A percentile compares a stretch with the other conserved stretches of the same genome.
Conservation (phyloP, 2,329 filamentous ascomycete genomes). For the Fusarium marasasianum region DNA sequence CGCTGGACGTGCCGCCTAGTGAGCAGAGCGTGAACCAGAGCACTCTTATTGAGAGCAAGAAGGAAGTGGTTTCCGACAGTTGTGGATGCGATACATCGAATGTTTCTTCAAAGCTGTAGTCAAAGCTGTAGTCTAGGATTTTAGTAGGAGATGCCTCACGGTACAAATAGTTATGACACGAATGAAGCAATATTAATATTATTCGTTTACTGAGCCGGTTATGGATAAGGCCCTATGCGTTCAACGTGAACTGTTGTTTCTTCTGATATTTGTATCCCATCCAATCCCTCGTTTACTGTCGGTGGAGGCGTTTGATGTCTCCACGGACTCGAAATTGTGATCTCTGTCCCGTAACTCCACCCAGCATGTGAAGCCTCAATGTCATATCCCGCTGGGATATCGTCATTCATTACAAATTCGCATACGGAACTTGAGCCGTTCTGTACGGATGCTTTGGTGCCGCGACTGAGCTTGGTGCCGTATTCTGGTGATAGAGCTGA, state of each 20-base stretch:
- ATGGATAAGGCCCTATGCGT: not conserved
- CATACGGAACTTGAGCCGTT: conserved; percentile 15
- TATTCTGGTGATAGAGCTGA: not conserved
- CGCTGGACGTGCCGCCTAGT: conserved; percentile 54
- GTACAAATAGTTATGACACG: not conserved
- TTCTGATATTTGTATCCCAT: conserved; percentile 17
- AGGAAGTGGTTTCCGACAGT: not conserved
- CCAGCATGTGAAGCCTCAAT: conserved; percentile 17
- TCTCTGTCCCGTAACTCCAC: conserved; percentile 20
- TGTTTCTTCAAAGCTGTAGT: conserved; percentile 16
- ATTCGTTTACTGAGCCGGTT: not conserved
- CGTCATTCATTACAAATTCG: conserved; percentile 3
- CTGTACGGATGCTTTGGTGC: not conserved
- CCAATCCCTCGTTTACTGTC: not conserved
- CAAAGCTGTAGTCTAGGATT: conserved; percentile 3
- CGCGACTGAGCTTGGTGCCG: not conserved
- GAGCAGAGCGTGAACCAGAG: conserved; percentile 32
- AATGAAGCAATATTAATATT: not conserved
- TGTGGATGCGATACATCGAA: conserved; percentile 12
- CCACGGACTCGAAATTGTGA: conserved; percentile 11
- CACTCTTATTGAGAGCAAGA: conserved; percentile 14
- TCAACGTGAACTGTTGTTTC: conserved; percentile 18
- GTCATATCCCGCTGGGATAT: conserved; percentile 14
- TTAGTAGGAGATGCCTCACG: not conserved
- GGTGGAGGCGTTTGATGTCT: conserved; percentile 4